These are phyloP conservation scores for Calonectria pseudoreteaudii DNA, from an alignment of 2,329 filamentous ascomycete genomes.

Conservation along the genomic window DNA sequence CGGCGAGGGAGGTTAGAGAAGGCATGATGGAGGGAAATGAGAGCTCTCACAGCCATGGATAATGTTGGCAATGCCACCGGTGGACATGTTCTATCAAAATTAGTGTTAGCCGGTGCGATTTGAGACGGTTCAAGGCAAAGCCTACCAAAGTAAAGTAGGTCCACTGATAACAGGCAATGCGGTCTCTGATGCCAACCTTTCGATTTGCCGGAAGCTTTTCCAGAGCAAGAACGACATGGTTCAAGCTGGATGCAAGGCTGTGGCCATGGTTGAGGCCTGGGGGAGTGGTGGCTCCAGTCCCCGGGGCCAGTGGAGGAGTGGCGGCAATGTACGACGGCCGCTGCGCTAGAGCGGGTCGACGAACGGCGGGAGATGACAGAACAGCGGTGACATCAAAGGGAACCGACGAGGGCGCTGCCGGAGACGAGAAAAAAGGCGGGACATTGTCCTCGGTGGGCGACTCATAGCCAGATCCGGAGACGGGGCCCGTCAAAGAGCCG, in stretches of 20 bases:
- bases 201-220: slow-evolving; percentile 37
- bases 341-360: slow-evolving; percentile 31
- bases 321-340: slow-evolving; percentile 33
- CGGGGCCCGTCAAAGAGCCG: slow-evolving; percentile 2
- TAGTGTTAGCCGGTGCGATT: not conserved
- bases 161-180: slow-evolving; percentile 71
- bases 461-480: slow-evolving; percentile 45
- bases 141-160: slow-evolving; percentile 77
- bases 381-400: not conserved
- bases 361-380: slow-evolving; percentile 2
- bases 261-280: slow-evolving; percentile 26
- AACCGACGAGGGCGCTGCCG: slow-evolving; percentile 17
- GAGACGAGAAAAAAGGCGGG: slow-evolving; percentile 43
- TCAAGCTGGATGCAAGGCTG: slow-evolving; percentile 41
- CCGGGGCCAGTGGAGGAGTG: slow-evolving; percentile 14
- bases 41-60: slow-evolving; percentile 52
- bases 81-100: slow-evolving; percentile 56
- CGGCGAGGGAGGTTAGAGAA: not conserved
- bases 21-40: not conserved
- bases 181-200: slow-evolving; percentile 60
- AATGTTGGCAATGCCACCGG: slow-evolving; percentile 68
- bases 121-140: not conserved
- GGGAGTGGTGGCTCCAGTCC: slow-evolving; percentile 18
- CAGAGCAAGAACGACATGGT: slow-evolving; percentile 49
- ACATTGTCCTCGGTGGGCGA: slow-evolving; percentile 51